Percentiles rank a stretch among this genome's conserved stretches.
Evolutionary conservation across 2,329 filamentous ascomycete species (phyloP).

Genomic region (Pestalotiopsis sp.): DNA sequence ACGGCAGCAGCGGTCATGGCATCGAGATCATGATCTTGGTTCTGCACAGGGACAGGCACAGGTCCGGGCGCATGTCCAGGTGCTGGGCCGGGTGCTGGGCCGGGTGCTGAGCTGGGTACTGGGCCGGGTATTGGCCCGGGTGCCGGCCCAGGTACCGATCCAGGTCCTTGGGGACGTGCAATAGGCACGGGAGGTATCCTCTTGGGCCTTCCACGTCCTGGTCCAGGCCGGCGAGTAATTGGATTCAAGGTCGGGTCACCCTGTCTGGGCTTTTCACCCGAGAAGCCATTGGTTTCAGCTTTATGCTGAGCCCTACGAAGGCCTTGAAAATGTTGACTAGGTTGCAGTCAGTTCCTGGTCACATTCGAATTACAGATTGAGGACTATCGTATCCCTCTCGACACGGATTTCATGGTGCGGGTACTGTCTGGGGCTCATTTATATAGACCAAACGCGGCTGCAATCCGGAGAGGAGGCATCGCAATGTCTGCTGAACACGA

Average conservation of each 20-base stretch:
- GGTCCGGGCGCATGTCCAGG: background rate
- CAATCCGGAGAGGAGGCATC: background rate
- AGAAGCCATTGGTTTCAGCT: slow-evolving; percentile 41
- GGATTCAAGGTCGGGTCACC: slow-evolving; percentile 58
- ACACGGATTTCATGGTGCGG: background rate
- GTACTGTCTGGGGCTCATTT: background rate
- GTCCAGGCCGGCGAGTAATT: slow-evolving; percentile 62
- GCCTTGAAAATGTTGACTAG: slow-evolving; percentile 64
- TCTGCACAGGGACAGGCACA: background rate
- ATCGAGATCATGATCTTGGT: slow-evolving; percentile 16
- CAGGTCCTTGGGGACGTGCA: background rate
- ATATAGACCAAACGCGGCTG: background rate
- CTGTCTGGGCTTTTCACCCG: slow-evolving; percentile 38
- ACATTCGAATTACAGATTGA: background rate
- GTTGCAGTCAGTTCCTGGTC: slow-evolving; percentile 10
- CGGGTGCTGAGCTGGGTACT: background rate
- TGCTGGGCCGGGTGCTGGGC: background rate
- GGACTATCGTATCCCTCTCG: background rate
- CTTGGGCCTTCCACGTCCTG: slow-evolving; percentile 56
- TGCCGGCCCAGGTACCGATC: background rate
- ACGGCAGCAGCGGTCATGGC: slow-evolving; percentile 13
- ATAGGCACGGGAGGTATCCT: slow-evolving; percentile 40
- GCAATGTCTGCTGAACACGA: background rate
- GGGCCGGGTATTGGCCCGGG: background rate
- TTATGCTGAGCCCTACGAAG: slow-evolving; percentile 59